Percentiles rank a stretch among this genome's conserved stretches.
Conservation (phyloP, 2,329 filamentous ascomycete species). For the Knufia fluminis region DNA sequence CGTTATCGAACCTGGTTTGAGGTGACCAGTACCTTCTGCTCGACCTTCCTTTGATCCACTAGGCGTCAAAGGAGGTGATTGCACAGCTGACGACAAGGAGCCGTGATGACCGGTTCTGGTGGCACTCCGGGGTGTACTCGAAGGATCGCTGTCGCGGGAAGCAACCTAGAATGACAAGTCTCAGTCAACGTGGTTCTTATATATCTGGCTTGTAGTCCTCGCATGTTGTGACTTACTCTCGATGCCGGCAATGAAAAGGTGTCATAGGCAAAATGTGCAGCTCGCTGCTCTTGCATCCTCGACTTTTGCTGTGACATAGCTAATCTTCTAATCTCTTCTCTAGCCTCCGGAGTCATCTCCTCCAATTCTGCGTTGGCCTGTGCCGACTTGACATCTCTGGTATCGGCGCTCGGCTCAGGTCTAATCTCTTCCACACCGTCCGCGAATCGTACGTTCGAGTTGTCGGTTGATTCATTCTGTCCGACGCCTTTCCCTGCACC, state of each 20-base stretch:
- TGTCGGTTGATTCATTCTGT: slow-evolving; percentile 12
- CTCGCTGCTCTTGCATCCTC: slow-evolving; percentile 69
- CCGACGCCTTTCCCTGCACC: neutral
- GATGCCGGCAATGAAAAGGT: slow-evolving; percentile 69
- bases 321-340: slow-evolving; percentile 61
- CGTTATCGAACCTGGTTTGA: slow-evolving; percentile 37
- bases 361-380: slow-evolving; percentile 21
- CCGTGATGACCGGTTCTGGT: slow-evolving; percentile 46
- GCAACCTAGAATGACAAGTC: slow-evolving; percentile 18
- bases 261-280: slow-evolving; percentile 83
- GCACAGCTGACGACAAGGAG: slow-evolving; percentile 61
- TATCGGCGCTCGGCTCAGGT: slow-evolving; percentile 22
- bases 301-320: slow-evolving; percentile 63
- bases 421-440: slow-evolving; percentile 11
- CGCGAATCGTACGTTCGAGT: slow-evolving; percentile 1
- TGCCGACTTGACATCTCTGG: slow-evolving; percentile 26
- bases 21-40: slow-evolving; percentile 25
- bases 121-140: slow-evolving; percentile 47
- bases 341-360: slow-evolving; percentile 33
- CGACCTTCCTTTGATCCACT: slow-evolving; percentile 58
- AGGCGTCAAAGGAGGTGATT: slow-evolving; percentile 83
- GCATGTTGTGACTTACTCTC: slow-evolving; percentile 29
- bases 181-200: neutral
- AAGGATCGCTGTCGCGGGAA: slow-evolving; percentile 52
- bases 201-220: neutral